A percentile compares a stretch with the other conserved stretches of the same genome.
Conservation (phyloP, 768 basidiomycete species). For the Agrocybe praecox region DNA sequence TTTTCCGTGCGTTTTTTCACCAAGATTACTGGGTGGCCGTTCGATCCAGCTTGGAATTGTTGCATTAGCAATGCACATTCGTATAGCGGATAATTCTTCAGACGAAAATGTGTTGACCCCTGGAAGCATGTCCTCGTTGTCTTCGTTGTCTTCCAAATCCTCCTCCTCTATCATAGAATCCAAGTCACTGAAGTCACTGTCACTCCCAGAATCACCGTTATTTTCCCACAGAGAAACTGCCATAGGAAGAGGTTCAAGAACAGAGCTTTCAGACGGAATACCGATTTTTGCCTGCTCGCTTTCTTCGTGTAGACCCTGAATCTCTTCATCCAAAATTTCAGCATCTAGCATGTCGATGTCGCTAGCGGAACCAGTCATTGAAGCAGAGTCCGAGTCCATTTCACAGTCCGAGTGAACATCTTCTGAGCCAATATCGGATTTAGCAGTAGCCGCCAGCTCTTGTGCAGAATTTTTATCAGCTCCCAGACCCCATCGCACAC, state of each 20-base stretch:
- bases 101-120: slow-evolving; percentile 2
- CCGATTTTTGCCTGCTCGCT: too few relatives aligned
- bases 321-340: too few relatives aligned
- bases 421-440: slow-evolving; percentile 13
- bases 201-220: too few relatives aligned
- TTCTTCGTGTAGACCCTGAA: too few relatives aligned
- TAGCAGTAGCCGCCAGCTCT: slow-evolving; percentile 12
- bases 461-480: too few relatives aligned
- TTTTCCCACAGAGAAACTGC: too few relatives aligned
- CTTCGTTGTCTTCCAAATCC: slow-evolving; percentile 4
- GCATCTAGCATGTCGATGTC: too few relatives aligned
- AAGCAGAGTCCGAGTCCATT: too few relatives aligned
- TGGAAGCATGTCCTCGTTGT: slow-evolving; percentile 5
- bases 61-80: slow-evolving; percentile 20
- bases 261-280: too few relatives aligned
- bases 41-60: slow-evolving; percentile 20
- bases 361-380: too few relatives aligned
- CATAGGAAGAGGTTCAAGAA: too few relatives aligned
- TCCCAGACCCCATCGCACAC: slow-evolving; percentile 16
- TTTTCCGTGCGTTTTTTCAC: slow-evolving; percentile 32
- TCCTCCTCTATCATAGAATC: not conserved
- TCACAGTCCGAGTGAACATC: slow-evolving; percentile 16
- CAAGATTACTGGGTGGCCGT: slow-evolving; percentile 30
- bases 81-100: slow-evolving; percentile 14
- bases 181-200: too few relatives aligned